Evolutionary conservation across 2,329 filamentous ascomycete genomes (phyloP), one percentile per base, ranked within the genome.

Genomic region (Sporothrix phasma): DNA sequence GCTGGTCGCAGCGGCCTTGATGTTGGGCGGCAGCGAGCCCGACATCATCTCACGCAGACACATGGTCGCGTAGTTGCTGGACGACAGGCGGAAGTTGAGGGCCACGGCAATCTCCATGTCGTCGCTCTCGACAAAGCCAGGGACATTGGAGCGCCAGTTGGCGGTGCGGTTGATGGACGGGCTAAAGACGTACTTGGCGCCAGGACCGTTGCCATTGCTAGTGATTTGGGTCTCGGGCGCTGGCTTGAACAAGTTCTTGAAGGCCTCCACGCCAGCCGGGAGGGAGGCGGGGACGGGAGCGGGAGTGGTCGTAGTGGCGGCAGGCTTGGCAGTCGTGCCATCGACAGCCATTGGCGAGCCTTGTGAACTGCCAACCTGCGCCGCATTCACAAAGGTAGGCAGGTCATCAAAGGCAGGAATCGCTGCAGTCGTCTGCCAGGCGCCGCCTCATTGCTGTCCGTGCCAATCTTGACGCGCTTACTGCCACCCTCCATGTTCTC

Each of bases 401-500:
- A 34, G 29, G 4, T 10, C 24, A 17, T 37, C 49, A 3, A 11
- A 26, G 10, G 5, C 22, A 11, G 45, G n/a, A n/a, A n/a, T n/a
- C n/a, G n/a, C n/a, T n/a, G n/a, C n/a, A n/a, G n/a, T n/a, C n/a
- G n/a, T n/a, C n/a, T n/a, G n/a, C n/a, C n/a, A 2, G 6, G 8
- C 2, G 3, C 19, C 15, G 29, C 29, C 5, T 19, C 41, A 17
- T 10, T 45, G 6, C 24, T 47, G n/a, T 47, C 39, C 8, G n/a
- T 11, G 29, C 47, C 67, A 65, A 78, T 67, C 69, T 76, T 79
- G 67, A 77, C 70, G 34, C 78, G 74, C 72, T 79, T 79, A 64
- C 72, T 73, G 67, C 72, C 74, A 45, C 73, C 74, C 56, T 77
- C 73, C 19, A 73, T 72, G 49, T 73, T 76, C 68, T 78, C 72